Base-by-base conservation (phyloP, 495 filamentous ascomycete genomes). In the Cudoniella acicularis region DNA sequence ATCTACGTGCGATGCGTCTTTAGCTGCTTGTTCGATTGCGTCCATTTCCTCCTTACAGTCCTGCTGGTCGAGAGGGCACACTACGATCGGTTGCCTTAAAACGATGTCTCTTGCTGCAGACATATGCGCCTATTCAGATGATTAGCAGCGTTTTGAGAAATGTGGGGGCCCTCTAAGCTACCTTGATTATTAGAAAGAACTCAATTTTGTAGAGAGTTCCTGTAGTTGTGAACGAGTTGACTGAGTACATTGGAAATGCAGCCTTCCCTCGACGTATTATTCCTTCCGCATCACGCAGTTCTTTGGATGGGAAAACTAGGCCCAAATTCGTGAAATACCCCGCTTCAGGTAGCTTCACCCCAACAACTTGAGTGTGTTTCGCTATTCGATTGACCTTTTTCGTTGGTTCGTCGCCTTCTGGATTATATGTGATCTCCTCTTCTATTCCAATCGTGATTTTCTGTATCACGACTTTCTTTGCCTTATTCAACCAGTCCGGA, bases 31-130 rank as follows among this genome's bases (percentile, higher is more conserved):
- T 66, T 96, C 91, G 60, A 98, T 98, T 8, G 91, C 91, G 67
- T 96, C 91, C 89, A 98, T 96, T 75, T 98, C 95, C 64, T 96
- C 92, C 68, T 95, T 96, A 75, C 94, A 98, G 11, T 87, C 90
- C 57, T 92, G 89, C 64, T 97, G 90, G 69, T 98, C 94, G 41
- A 96, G 84, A 0, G 95, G 94, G 64, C 93, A 97, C 49, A 98
- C 93, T 46, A 98, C 89, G 56, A 98, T 98, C 52, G 89, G 91
- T 72, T 97, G 91, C 46, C 93, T 87, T 41, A 98, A 83, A 4
- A 85, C 75, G 45, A 98, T 96, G 64, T 98, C 95, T 75, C 86
- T 83, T 17, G 93, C 92, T 11, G 85, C 87, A n/a, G 89, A 90
- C 75, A 98, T 78, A 71, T 92, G 87, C 22, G 91, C 95, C 94